phyloP scores from a whole-genome alignment of 441 rosid species.

The Euphorbia schlechtendalii region DNA sequence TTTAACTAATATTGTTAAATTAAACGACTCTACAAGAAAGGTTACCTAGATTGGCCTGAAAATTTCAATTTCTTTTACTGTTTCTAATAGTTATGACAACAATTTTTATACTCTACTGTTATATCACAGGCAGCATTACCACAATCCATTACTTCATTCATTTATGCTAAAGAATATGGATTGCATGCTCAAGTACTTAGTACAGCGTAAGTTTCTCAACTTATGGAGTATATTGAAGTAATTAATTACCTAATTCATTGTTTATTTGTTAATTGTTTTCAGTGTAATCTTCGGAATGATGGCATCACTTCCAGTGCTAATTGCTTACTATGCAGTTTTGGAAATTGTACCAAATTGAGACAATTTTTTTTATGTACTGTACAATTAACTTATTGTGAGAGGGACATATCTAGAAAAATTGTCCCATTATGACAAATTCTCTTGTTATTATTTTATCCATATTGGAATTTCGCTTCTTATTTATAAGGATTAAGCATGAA shows the following conservation, averaged over 20 bases:
- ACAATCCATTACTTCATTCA: conserved; percentile 80
- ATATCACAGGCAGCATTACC: conserved; percentile 74
- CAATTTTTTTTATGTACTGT: not conserved
- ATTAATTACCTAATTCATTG: not conserved
- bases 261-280: not conserved
- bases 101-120: too few species aligned
- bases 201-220: conserved; percentile 63
- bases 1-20: too few species aligned
- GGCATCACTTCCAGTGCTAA: conserved; percentile 60
- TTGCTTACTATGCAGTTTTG: conserved; percentile 62
- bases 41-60: too few species aligned
- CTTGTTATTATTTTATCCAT: not conserved
- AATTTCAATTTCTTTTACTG: too few species aligned
- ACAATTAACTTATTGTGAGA: not conserved
- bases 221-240: not conserved
- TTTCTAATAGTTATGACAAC: too few species aligned
- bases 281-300: conserved; percentile 87
- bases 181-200: conserved; percentile 80
- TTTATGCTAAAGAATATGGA: conserved; percentile 81
- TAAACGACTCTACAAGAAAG: too few species aligned
- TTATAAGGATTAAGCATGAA: not conserved
- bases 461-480: not conserved
- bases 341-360: conserved; percentile 31
- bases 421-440: not conserved
- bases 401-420: not conserved